Percentiles rank a stretch among this genome's conserved stretches.
Evolutionary conservation across 2,329 filamentous ascomycete genomes (phyloP).

Genomic region (Diaporthe nobilis): DNA sequence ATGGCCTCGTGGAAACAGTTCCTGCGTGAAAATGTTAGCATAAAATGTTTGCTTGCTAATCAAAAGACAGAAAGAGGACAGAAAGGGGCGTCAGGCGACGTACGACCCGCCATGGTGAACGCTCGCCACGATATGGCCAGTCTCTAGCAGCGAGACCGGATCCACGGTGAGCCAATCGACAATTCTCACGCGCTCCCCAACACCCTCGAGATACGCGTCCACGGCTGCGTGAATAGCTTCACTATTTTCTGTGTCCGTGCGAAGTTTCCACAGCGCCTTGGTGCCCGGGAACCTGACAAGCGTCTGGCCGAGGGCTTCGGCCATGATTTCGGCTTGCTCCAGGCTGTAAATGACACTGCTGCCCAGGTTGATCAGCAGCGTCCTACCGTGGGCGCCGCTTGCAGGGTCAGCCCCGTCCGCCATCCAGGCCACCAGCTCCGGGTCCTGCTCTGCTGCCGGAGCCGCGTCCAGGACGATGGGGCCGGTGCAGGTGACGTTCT

Average conservation of each 20-base stretch:
- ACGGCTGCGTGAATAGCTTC: constrained; percentile 42
- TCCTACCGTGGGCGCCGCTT: constrained; percentile 39
- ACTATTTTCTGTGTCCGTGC: constrained; percentile 38
- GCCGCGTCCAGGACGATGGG: constrained; percentile 45
- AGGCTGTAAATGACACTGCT: constrained; percentile 45
- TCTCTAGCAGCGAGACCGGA: constrained; percentile 52
- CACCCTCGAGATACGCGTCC: constrained; percentile 41
- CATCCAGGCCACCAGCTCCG: constrained; percentile 47
- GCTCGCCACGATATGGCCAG: constrained; percentile 51
- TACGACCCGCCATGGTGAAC: constrained; percentile 59
- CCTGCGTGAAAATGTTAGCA: not conserved
- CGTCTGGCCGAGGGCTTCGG: constrained; percentile 44
- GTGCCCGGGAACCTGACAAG: constrained; percentile 44
- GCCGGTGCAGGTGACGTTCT: constrained; percentile 44
- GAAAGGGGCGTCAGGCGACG: not conserved
- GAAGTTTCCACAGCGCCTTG: constrained; percentile 54
- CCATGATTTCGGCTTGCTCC: constrained; percentile 48
- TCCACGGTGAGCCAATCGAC: constrained; percentile 51
- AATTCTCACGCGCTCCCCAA: constrained; percentile 45
- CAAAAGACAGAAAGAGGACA: not conserved
- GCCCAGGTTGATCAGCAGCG: constrained; percentile 49
- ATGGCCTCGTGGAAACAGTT: constrained; percentile 51
- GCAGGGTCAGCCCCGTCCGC: not conserved
- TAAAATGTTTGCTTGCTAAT: not conserved
- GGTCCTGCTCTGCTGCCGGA: constrained; percentile 46